Conservation (phyloP, 257 asterid genomes). For the Solanum lignicaule region DNA sequence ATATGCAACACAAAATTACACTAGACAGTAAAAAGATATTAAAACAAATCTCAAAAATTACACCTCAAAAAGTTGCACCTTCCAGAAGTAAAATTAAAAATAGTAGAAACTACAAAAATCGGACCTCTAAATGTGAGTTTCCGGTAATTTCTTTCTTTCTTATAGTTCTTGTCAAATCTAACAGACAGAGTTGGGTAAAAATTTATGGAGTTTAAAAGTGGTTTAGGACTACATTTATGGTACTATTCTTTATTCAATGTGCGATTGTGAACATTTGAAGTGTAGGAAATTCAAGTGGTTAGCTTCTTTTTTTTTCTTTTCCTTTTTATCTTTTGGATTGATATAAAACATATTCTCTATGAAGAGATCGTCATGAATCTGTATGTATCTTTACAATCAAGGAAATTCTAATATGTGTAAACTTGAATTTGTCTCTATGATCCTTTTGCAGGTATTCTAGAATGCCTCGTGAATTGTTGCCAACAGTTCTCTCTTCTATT, state of each 20-base stretch:
- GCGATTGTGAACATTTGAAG: neutral
- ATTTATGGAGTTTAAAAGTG: neutral
- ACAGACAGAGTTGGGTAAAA: neutral
- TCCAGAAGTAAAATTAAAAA: neutral
- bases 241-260: neutral
- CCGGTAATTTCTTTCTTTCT: neutral
- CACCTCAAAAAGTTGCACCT: neutral
- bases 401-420: neutral
- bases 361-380: neutral
- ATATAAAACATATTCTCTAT: neutral
- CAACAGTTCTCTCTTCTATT: constrained; percentile 51
- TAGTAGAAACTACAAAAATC: neutral
- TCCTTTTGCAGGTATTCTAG: constrained; percentile 58
- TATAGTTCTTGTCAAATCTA: neutral
- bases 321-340: neutral
- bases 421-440: constrained; percentile 6
- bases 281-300: neutral
- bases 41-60: neutral
- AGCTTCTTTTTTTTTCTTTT: neutral
- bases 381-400: neutral
- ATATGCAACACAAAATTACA: neutral
- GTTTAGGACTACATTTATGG: neutral
- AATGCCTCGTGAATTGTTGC: constrained; percentile 75
- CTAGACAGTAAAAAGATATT: neutral
- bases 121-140: neutral